Conservation (phyloP, 1,139 yeast genomes). For the Suhomyces bolitotheri region DNA sequence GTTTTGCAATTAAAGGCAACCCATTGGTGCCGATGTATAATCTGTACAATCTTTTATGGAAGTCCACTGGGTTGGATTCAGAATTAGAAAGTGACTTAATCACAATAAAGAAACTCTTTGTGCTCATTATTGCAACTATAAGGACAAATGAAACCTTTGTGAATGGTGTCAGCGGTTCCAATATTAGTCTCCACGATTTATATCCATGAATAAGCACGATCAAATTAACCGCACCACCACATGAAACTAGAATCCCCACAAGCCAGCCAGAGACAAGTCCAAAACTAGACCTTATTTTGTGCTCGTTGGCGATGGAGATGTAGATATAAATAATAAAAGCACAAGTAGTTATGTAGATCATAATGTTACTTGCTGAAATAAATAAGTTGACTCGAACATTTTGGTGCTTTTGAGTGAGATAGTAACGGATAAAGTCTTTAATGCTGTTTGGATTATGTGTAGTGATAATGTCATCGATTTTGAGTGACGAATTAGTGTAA, state of each 20-base stretch:
- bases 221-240: conserved; percentile 52
- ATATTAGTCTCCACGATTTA: conserved; percentile 29
- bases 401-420: conserved; percentile 20
- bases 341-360: conserved; percentile 14
- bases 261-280: conserved; percentile 66
- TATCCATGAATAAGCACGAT: conserved; percentile 20
- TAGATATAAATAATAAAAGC: conserved; percentile 26
- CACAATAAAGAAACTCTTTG: conserved; percentile 32
- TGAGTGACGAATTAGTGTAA: conserved; percentile 4
- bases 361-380: conserved; percentile 10
- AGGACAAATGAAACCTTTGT: conserved; percentile 28
- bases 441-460: conserved; percentile 17
- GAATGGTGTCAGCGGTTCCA: conserved; percentile 34
- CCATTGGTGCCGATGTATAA: conserved; percentile 24
- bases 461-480: conserved; percentile 9
- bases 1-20: conserved; percentile 25
- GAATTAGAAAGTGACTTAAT: conserved; percentile 22
- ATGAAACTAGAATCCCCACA: conserved; percentile 50
- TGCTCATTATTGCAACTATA: conserved; percentile 30
- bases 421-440: conserved; percentile 25
- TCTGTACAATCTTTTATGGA: conserved; percentile 30
- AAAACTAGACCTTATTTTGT: conserved; percentile 55
- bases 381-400: conserved; percentile 13
- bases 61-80: conserved; percentile 18
- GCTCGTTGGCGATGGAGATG: conserved; percentile 54